A percentile compares a stretch with the other conserved stretches of the same genome.
phyloP scores from a whole-genome alignment of 305 asterid genomes.

The Fraxinus paxiana region DNA sequence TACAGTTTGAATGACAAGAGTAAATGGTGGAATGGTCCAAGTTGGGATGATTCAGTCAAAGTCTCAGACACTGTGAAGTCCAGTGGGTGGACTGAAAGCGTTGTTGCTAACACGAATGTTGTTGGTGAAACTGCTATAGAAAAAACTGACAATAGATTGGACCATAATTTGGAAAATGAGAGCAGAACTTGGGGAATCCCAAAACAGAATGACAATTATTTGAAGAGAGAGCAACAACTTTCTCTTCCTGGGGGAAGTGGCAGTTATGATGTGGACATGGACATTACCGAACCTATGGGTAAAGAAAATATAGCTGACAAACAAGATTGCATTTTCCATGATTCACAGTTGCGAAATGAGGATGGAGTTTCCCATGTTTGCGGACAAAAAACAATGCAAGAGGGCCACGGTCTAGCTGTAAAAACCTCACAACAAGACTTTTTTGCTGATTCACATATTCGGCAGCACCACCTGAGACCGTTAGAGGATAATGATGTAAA shows the following conservation, averaged over 20 bases:
- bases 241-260: constrained; percentile 29
- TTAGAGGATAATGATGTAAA: constrained; percentile 27
- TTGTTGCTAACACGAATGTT: constrained; percentile 18
- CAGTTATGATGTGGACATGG: constrained; percentile 31
- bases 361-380: constrained; percentile 30
- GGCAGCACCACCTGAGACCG: constrained; percentile 30
- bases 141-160: constrained; percentile 26
- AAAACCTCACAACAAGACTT: constrained; percentile 28
- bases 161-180: constrained; percentile 35
- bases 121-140: constrained; percentile 26
- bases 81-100: constrained; percentile 36
- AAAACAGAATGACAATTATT: constrained; percentile 30
- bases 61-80: constrained; percentile 30
- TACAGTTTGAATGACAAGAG: constrained; percentile 31
- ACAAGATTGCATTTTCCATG: constrained; percentile 30
- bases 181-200: constrained; percentile 30
- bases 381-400: constrained; percentile 32
- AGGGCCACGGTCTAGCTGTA: constrained; percentile 25
- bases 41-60: constrained; percentile 36
- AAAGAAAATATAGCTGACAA: constrained; percentile 30
- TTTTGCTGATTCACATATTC: constrained; percentile 35
- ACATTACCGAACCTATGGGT: constrained; percentile 30
- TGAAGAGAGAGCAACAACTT: constrained; percentile 25
- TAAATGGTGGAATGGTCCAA: constrained; percentile 35
- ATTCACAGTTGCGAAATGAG: constrained; percentile 33